phyloP scores from a whole-genome alignment of 495 filamentous ascomycete genomes.

The Xylaria nigripes region DNA sequence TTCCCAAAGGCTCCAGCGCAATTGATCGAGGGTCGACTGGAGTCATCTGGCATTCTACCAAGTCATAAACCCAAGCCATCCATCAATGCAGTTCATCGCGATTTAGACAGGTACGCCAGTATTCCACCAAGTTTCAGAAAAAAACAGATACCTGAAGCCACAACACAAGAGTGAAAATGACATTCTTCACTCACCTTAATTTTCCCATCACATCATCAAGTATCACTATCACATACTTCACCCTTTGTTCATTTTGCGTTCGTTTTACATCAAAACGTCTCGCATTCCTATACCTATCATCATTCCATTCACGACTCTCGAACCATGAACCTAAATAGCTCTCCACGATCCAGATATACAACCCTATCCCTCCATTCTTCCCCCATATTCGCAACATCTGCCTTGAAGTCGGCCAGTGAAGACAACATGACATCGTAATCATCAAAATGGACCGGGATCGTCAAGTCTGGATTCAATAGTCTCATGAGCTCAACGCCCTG shows the following conservation, averaged over 20 bases:
- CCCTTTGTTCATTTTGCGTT: not conserved
- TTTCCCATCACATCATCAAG: not conserved
- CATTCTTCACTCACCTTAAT: not conserved
- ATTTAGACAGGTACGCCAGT: not conserved
- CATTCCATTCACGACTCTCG: conserved; percentile 10
- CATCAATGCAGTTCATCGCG: not conserved
- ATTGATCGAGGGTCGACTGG: not conserved
- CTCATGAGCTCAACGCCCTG: conserved; percentile 54
- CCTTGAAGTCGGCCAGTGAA: conserved; percentile 52
- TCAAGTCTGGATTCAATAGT: conserved; percentile 54
- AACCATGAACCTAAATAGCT: conserved; percentile 51
- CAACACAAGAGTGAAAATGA: not conserved
- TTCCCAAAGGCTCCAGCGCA: not conserved
- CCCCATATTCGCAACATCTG: conserved; percentile 36
- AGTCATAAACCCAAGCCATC: not conserved
- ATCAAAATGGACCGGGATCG: conserved; percentile 63
- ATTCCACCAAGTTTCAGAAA: not conserved
- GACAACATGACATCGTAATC: conserved; percentile 58
- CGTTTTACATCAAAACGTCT: no score
- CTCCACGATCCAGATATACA: conserved; percentile 55
- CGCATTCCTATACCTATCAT: not conserved
- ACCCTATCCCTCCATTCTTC: conserved; percentile 46
- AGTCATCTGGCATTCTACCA: not conserved
- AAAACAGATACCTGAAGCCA: not conserved
- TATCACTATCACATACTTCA: not conserved